phyloP scores from a whole-genome alignment of 177 flowering plant species.

The Telopea speciosissima region DNA sequence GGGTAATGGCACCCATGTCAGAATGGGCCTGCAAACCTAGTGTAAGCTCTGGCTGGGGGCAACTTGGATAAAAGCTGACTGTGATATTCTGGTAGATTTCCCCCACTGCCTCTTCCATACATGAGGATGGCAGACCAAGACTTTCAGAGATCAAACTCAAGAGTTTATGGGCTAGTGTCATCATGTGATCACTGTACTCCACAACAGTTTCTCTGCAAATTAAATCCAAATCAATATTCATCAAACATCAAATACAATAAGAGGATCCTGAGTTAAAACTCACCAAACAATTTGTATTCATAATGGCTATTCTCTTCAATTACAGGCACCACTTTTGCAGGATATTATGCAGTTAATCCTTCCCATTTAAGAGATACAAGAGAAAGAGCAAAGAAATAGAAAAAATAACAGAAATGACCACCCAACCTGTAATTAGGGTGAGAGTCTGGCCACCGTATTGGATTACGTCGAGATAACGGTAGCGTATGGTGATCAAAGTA shows the following conservation, averaged over 20 bases:
- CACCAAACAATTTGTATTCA: background rate
- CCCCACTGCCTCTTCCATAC: slow-evolving; percentile 65
- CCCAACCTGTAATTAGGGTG: slow-evolving; percentile 52
- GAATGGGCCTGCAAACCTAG: slow-evolving; percentile 93
- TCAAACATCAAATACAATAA: background rate
- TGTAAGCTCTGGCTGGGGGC: slow-evolving; percentile 91
- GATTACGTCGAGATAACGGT: slow-evolving; percentile 69
- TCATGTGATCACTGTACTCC: slow-evolving; percentile 62
- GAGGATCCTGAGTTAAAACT: background rate
- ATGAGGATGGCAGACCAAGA: slow-evolving; percentile 45
- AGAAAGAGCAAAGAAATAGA: background rate
- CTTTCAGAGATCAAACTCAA: slow-evolving; percentile 57
- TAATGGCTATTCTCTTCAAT: background rate
- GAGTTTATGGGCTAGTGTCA: slow-evolving; percentile 59
- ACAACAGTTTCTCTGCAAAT: slow-evolving; percentile 38
- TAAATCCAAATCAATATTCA: background rate
- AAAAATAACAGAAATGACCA: background rate
- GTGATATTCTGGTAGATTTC: slow-evolving; percentile 88
- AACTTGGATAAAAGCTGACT: slow-evolving; percentile 83
- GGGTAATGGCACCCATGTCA: slow-evolving; percentile 83
- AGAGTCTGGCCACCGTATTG: slow-evolving; percentile 63
- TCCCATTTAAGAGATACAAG: background rate
- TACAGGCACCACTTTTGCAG: background rate
- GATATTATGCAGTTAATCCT: background rate
- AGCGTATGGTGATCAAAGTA: slow-evolving; percentile 90